Evolutionary conservation across 768 basidiomycete species (phyloP).

Genomic region (Lyophyllum semitale): DNA sequence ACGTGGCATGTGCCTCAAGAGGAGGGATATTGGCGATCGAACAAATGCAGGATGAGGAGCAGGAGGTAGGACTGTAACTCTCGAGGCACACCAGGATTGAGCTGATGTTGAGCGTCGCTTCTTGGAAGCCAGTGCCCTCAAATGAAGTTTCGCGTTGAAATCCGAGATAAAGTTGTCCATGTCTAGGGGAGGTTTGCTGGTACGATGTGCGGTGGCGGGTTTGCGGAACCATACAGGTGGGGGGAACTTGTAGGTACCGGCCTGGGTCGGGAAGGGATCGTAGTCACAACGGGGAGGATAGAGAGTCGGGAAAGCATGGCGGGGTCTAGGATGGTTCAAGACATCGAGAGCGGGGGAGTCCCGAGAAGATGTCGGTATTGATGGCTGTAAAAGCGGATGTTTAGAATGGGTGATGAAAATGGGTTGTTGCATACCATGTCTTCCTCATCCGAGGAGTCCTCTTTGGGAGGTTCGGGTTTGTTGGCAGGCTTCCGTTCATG

Average conservation of each 20-base stretch:
- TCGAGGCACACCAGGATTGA: slow-evolving; percentile 21
- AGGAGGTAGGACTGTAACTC: slow-evolving; percentile 18
- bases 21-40: background rate
- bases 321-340: slow-evolving; percentile 2
- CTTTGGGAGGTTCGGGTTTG: slow-evolving; percentile 12
- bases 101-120: background rate
- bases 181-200: background rate
- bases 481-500: slow-evolving; percentile 7
- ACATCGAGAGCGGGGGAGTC: background rate
- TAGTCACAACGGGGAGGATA: slow-evolving; percentile 13
- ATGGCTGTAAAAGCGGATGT: background rate
- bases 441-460: slow-evolving; percentile 4
- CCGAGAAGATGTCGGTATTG: background rate
- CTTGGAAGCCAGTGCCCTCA: background rate
- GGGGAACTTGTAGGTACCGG: slow-evolving; percentile 23
- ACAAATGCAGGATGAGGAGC: slow-evolving; percentile 31
- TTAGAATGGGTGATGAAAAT: background rate
- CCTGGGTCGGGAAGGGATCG: slow-evolving; percentile 12
- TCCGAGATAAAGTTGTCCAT: slow-evolving; percentile 8
- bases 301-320: slow-evolving; percentile 28
- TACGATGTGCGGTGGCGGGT: slow-evolving; percentile 11
- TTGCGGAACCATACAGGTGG: slow-evolving; percentile 31
- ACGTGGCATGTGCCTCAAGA: background rate
- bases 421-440: background rate
- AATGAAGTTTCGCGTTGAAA: slow-evolving; percentile 12